These are phyloP conservation scores for Lycium barbarum DNA, from an alignment of 257 asterid genomes.

Conservation along the genomic window DNA sequence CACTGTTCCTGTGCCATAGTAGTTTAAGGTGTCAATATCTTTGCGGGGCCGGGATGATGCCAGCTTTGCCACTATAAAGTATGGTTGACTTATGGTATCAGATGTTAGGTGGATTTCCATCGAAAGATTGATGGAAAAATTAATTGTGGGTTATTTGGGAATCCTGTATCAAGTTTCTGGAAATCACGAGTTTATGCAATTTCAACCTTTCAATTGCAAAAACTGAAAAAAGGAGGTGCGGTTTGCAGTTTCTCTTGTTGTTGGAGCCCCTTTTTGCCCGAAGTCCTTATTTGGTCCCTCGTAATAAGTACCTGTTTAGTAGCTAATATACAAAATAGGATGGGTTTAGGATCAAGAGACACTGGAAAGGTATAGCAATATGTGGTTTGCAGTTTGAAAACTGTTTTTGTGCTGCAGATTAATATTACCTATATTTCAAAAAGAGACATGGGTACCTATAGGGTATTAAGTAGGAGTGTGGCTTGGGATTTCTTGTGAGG, in stretches of 20 bases:
- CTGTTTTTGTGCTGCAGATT: background rate
- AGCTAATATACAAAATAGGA: background rate
- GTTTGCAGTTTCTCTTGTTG: background rate
- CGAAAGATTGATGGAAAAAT: background rate
- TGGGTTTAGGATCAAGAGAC: constrained; percentile 22
- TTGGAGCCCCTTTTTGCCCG: background rate
- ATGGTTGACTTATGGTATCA: background rate
- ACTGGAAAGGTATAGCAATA: background rate
- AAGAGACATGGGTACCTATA: constrained; percentile 1
- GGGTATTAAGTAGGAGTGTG: constrained; percentile 17
- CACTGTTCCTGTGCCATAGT: background rate
- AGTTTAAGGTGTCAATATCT: constrained; percentile 4
- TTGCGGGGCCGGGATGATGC: background rate
- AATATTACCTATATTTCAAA: background rate
- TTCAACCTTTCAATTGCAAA: constrained; percentile 17
- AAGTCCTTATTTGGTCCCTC: background rate
- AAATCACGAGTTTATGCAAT: background rate
- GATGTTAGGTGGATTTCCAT: constrained; percentile 11
- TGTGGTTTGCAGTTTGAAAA: background rate
- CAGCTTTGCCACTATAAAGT: constrained; percentile 8
- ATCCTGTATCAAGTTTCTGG: background rate
- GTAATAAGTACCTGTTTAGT: constrained; percentile 6
- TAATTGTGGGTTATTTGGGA: background rate
- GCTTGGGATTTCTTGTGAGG: background rate
- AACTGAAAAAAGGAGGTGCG: constrained; percentile 6